A percentile compares a stretch with the other conserved stretches of the same genome.
These are phyloP conservation scores for Diaporthe ilicicola DNA, from an alignment of 2,329 filamentous ascomycete genomes.

Conservation along the genomic window DNA sequence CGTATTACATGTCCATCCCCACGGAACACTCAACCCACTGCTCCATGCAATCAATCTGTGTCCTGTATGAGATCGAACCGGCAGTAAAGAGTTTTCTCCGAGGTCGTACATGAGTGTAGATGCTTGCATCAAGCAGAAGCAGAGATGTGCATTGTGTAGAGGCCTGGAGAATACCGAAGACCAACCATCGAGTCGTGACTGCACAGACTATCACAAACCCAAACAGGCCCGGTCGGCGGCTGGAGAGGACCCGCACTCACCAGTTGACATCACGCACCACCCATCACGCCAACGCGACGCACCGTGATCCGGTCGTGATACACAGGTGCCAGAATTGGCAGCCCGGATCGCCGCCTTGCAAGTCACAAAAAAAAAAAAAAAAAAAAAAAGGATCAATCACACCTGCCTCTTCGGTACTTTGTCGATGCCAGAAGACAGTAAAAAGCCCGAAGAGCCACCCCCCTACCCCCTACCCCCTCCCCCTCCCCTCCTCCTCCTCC, in stretches of 20 bases:
- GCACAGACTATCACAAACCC: background rate
- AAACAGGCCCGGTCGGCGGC: background rate
- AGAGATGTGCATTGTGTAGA: background rate
- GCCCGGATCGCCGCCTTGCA: background rate
- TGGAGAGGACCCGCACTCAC: conserved; percentile 3
- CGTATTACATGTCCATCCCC: background rate
- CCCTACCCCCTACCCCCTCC: background rate
- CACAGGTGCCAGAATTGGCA: background rate
- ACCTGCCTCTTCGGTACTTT: conserved; percentile 5
- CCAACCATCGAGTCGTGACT: background rate
- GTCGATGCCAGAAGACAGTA: background rate
- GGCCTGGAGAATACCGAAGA: background rate
- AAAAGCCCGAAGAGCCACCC: background rate
- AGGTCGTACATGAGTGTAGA: background rate
- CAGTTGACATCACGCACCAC: conserved; percentile 11
- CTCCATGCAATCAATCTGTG: conserved; percentile 21
- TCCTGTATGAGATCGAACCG: background rate
- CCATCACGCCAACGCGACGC: conserved; percentile 15
- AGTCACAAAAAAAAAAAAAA: too few species aligned
- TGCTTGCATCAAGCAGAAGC: background rate
- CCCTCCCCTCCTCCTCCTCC: background rate
- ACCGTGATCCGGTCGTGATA: background rate
- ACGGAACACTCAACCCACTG: conserved; percentile 9
- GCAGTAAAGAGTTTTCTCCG: conserved; percentile 7
- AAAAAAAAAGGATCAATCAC: background rate